Conservation (phyloP, 345 rosid genomes). For the Adansonia digitata region DNA sequence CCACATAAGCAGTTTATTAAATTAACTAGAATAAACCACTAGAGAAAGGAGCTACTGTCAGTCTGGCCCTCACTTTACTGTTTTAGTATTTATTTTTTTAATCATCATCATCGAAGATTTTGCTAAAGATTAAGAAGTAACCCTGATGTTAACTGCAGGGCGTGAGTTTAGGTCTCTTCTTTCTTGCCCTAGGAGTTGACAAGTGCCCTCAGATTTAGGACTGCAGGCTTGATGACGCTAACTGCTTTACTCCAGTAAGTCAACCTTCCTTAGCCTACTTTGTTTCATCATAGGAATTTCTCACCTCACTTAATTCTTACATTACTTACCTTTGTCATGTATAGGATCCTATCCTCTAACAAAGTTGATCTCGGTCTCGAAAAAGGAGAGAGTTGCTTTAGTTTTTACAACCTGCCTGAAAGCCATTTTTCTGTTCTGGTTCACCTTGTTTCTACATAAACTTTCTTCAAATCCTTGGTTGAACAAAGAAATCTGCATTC, state of each 20-base stretch:
- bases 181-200: conserved; percentile 46
- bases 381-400: conserved; percentile 19
- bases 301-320: conserved; percentile 24
- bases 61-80: conserved; percentile 4
- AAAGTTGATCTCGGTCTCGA: conserved; percentile 20
- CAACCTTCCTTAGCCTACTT: conserved; percentile 34
- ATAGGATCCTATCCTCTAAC: conserved; percentile 23
- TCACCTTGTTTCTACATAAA: background rate
- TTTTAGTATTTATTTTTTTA: conserved; percentile 19
- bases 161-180: conserved; percentile 39
- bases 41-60: background rate
- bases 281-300: conserved; percentile 42
- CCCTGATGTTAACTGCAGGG: conserved; percentile 45
- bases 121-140: conserved; percentile 27
- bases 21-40: background rate
- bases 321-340: conserved; percentile 25
- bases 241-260: conserved; percentile 50
- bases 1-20: conserved; percentile 5
- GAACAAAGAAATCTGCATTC: conserved; percentile 9
- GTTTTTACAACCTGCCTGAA: conserved; percentile 22
- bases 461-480: background rate
- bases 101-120: conserved; percentile 25
- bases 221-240: conserved; percentile 47
- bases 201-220: conserved; percentile 46
- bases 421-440: background rate